Evolutionary conservation across 768 basidiomycete species (phyloP), one percentile per base, ranked within the genome.

Genomic region (Auricularia sp.): DNA sequence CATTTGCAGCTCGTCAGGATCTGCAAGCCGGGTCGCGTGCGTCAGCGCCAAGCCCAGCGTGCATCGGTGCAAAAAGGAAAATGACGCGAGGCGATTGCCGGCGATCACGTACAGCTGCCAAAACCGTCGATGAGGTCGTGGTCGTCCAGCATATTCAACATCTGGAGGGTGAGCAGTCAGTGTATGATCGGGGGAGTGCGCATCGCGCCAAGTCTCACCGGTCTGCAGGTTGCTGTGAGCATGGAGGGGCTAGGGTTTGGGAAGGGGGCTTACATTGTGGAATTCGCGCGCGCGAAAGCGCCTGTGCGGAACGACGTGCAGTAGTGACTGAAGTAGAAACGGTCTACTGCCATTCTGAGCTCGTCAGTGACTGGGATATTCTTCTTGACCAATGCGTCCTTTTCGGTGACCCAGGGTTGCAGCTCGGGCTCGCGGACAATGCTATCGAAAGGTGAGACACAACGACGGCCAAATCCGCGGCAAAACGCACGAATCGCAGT

Each of bases 251-350:
- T 7, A 18, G 18, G 18, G 11, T 10, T 44, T 44, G 3, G 18
- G 47, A 10, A 5, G 18, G 29, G 14, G 29, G 80, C 91, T 66
- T 76, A 95, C 87, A 98, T 95, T 16, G 90, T 85, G 68, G 90
- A 86, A 72, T 96, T 97, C 8, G 94, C 93, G 62, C 90, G 79
- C 1, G 91, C 91, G 74, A 96, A 98, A 0, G 92, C 93, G 5
- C 93, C 93, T 62, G 84, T 85, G 65, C 93, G 83, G 77, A 96
- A 98, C 58, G 79, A 74, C 61, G 87, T 82, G 70, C 93, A 96
- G 74, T 97, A 97, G 70, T 95, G 93, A 66, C 87, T 90, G 79
- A 95, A 96, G 72, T 87, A 87, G 72, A 89, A 93, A 29, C 93
- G 81, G 71, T 97, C 93, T 53, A 98, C 85, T 6, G 90, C 87